Evolutionary conservation across 768 basidiomycete genomes (phyloP), one percentile per base, ranked within the genome.

Genomic region (Panus rudis): DNA sequence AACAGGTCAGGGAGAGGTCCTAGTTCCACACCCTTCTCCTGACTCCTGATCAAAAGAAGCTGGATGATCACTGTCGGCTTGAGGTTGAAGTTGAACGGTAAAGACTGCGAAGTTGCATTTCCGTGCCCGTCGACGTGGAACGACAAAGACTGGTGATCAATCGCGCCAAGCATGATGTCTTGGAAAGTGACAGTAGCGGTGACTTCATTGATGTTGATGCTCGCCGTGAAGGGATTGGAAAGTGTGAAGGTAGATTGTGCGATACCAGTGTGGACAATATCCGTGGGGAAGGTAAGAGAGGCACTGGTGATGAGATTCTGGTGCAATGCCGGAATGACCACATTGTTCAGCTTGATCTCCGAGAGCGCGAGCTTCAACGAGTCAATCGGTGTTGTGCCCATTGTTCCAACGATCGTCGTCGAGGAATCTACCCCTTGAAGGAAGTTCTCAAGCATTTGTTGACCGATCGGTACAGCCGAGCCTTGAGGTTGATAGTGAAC

Each of bases 141-240:
- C 1, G 83, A 81, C 43, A 71, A 63, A 2, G 71, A 67, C 14
- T 79, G 75, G 16, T 69, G 66, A 27, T 78, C 65, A 44, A 84
- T 78, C n/a, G 54, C 67, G 3, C 84, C 82, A 10, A 87, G 57
- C 1, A 69, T 69, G 31, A 85, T 54, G 35, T 67, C 69, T 17
- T 73, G 68, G 64, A 71, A 82, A 0, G 68, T 72, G 0, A 75
- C 83, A 4, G 61, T 71, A 1, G 81, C 73, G 2, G 60, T 62
- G 14, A 86, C 60, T 34, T 65, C 57, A n/a, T 81, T 55, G 13
- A 87, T 59, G 55, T 78, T 81, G 57, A 87, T 75, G 54, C 75
- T 75, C 14, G 84, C 81, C 0, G 81, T 84, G 62, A 87, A 87
- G 0, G 82, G 82, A 52, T 87, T 83, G 16, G 67, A 63, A 22